phyloP scores from a whole-genome alignment of 441 rosid genomes.

The Aleurites moluccanus region DNA sequence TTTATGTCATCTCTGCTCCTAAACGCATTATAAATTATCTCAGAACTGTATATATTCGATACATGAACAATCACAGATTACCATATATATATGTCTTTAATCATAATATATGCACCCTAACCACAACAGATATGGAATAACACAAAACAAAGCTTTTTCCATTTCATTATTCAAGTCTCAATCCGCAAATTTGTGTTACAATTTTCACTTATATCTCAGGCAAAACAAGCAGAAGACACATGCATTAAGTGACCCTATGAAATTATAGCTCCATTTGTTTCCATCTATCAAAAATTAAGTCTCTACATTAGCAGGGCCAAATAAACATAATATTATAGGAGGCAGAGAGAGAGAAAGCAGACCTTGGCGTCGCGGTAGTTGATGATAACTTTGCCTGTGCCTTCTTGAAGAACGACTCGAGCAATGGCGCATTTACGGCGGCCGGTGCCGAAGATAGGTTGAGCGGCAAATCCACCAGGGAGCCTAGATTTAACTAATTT shows the following conservation, averaged over 20 bases:
- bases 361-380: slow-evolving; percentile 93
- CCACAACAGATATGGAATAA: not conserved
- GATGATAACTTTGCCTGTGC: slow-evolving; percentile 79
- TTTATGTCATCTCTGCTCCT: too few relatives aligned
- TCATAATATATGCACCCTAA: not conserved
- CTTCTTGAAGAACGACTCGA: slow-evolving; percentile 92
- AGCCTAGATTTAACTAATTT: slow-evolving; percentile 75
- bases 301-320: too few relatives aligned
- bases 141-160: not conserved
- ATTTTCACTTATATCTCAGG: not conserved
- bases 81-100: too few relatives aligned
- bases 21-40: too few relatives aligned
- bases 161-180: not conserved
- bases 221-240: not conserved
- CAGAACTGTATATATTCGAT: too few relatives aligned
- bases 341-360: slow-evolving; percentile 15
- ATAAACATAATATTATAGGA: too few relatives aligned
- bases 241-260: not conserved
- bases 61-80: not conserved
- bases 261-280: not conserved
- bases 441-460: slow-evolving; percentile 80
- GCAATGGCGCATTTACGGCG: slow-evolving; percentile 90
- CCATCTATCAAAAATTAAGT: not conserved
- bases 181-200: not conserved
- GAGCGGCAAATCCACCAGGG: slow-evolving; percentile 93